These are phyloP conservation scores for Scheffersomyces stipitis DNA, from an alignment of 805 yeast genomes.

Conservation along the genomic window DNA sequence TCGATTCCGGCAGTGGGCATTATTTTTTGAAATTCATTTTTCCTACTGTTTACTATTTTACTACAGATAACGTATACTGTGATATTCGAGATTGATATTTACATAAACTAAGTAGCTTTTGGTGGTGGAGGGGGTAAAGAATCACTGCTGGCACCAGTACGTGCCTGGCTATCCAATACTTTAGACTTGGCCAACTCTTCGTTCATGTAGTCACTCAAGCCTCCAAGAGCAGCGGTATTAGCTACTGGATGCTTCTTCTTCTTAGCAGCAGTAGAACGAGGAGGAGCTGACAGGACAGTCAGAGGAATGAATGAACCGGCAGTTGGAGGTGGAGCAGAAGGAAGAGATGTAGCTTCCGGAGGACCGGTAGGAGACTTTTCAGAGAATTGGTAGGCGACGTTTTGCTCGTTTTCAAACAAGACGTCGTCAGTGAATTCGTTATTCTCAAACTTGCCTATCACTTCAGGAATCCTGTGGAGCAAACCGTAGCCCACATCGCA, in stretches of 20 bases:
- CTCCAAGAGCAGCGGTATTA: conserved; percentile 19
- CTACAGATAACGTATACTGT: background rate
- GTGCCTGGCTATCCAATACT: conserved; percentile 25
- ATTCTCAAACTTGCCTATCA: conserved; percentile 49
- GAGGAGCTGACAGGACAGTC: conserved; percentile 12
- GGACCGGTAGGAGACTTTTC: conserved; percentile 10
- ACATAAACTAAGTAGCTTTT: conserved; percentile 2
- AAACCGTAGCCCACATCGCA: conserved; percentile 95
- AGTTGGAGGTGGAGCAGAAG: conserved; percentile 8
- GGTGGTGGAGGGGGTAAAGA: conserved; percentile 38
- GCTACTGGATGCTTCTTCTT: conserved; percentile 29
- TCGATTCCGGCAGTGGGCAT: conserved; percentile 54
- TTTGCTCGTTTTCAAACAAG: conserved; percentile 28
- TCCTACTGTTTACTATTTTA: background rate
- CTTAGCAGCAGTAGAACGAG: conserved; percentile 18
- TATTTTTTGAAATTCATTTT: conserved; percentile 12
- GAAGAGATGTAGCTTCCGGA: conserved; percentile 10
- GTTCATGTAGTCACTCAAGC: conserved; percentile 40
- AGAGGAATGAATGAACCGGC: conserved; percentile 8
- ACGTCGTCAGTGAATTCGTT: conserved; percentile 32
- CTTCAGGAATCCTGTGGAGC: conserved; percentile 80
- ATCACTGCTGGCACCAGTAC: conserved; percentile 6
- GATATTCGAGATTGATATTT: too few relatives aligned
- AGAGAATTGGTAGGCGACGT: conserved; percentile 15
- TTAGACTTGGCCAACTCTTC: conserved; percentile 44